Evolutionary conservation across 345 rosid species (phyloP).

Genomic region (Pseudoturritis turrita): DNA sequence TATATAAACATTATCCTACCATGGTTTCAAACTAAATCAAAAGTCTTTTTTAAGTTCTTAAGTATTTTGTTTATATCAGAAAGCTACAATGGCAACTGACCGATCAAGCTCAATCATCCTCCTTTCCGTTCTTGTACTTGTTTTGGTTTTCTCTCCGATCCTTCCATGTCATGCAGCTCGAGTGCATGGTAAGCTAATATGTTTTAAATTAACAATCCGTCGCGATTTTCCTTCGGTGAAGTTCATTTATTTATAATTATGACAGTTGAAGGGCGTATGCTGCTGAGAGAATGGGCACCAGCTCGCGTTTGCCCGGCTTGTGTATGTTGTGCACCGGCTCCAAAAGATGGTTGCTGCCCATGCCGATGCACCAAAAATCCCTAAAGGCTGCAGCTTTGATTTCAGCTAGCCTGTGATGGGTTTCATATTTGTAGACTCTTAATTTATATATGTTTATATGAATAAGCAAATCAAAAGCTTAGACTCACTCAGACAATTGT

Average conservation of each 20-base stretch:
- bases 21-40: conserved; percentile 1
- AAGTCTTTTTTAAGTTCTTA: background rate
- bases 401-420: background rate
- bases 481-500: background rate
- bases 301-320: conserved; percentile 2
- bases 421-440: background rate
- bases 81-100: conserved; percentile 1
- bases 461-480: background rate
- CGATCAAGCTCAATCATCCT: conserved; percentile 2
- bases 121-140: conserved; percentile 16
- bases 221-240: background rate
- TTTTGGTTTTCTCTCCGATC: background rate
- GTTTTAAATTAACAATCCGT: background rate
- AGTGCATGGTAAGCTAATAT: conserved; percentile 3
- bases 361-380: conserved; percentile 8
- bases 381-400: background rate
- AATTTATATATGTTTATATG: background rate
- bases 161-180: conserved; percentile 21
- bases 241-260: background rate
- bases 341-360: conserved; percentile 20
- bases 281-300: background rate
- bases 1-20: background rate
- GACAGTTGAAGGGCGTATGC: conserved; percentile 1
- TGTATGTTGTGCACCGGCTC: conserved; percentile 26
- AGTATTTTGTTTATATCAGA: background rate